Evolutionary conservation across 352 stramenopile genomes (phyloP), one percentile per base, ranked within the genome.

Genomic region (Elongisporangium prolatum): DNA sequence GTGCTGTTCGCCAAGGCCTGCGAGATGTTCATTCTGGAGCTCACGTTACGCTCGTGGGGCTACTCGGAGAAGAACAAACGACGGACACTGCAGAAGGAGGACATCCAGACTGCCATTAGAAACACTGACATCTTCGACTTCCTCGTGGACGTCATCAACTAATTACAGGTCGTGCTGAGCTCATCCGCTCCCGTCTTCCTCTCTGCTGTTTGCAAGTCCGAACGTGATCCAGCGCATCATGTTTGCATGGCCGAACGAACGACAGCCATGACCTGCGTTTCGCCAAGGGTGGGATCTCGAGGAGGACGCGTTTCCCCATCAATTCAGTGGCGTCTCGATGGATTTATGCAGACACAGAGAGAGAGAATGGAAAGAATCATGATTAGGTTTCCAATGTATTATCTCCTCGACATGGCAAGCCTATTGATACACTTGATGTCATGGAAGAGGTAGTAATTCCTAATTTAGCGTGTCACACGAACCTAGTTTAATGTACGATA

Each of bases 111-210:
- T 54, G 96, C 97, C 49, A 99, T 99, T 75, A 83, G 95, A 57
- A 98, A 98, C 68, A 99, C 97, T 34, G 97, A 99, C 72, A 98
- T 99, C 69, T 99, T 99, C 74, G 97, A 99, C 76, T 99, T 99
- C 70, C 86, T 99, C 52, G 92, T 99, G 22, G 96, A 99, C 53
- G 86, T 97, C 38, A 92, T 94, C 68, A 92, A 93, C 74, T 93
- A 90, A 88, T 52, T 37, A 3, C 25, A 38, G 28, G 8, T 9
- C 28, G 4, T 21, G 5, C 9, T 10, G 20, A 17, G n/a, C 13
- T 11, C 11, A 1, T 8, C 1, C n/a, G 18, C 7, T 8, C 47
- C 47, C 17, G 17, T 51, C 47, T 8, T 14, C 7, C 47, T 34
- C 24, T 34, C 7, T 3, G 24, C 28, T 38, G 4, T 38, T 34